phyloP scores from a whole-genome alignment of 345 rosid species.

The Linum trigynum region DNA sequence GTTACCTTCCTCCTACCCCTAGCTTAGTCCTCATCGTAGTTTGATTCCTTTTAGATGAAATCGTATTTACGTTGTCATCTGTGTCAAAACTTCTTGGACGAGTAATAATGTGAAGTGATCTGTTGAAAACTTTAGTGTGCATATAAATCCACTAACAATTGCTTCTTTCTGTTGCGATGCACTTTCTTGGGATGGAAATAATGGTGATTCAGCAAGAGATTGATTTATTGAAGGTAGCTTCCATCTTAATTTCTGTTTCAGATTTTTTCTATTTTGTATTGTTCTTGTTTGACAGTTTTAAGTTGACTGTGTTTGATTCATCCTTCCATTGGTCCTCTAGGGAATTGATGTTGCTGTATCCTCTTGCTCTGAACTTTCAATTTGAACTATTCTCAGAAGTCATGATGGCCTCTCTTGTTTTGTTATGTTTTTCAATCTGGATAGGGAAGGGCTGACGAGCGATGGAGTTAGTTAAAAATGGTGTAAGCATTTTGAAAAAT shows the following conservation, averaged over 20 bases:
- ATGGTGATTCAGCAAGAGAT: constrained; percentile 83
- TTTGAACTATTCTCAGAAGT: too few relatives aligned
- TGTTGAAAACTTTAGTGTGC: background rate
- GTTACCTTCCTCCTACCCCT: background rate
- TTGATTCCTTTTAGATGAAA: background rate
- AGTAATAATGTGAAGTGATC: background rate
- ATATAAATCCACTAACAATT: constrained; percentile 21
- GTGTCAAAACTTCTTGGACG: background rate
- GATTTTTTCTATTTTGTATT: background rate
- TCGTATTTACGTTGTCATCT: background rate
- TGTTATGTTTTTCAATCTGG: too few relatives aligned
- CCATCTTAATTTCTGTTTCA: background rate
- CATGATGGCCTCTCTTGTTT: too few relatives aligned
- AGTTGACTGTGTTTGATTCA: background rate
- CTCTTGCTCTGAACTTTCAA: too few relatives aligned
- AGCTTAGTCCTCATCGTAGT: background rate
- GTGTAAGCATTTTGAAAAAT: too few relatives aligned
- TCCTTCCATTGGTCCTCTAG: too few relatives aligned
- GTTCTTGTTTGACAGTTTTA: background rate
- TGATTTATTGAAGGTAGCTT: constrained; percentile 81
- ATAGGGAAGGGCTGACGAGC: too few relatives aligned
- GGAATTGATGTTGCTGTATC: too few relatives aligned
- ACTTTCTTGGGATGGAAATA: constrained; percentile 19
- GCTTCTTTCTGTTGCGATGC: constrained; percentile 22
- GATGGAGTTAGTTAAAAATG: too few relatives aligned